Evolutionary conservation across 1,284 basidiomycete species (phyloP), one percentile per base, ranked within the genome.

Genomic region (Moniliella sp.): DNA sequence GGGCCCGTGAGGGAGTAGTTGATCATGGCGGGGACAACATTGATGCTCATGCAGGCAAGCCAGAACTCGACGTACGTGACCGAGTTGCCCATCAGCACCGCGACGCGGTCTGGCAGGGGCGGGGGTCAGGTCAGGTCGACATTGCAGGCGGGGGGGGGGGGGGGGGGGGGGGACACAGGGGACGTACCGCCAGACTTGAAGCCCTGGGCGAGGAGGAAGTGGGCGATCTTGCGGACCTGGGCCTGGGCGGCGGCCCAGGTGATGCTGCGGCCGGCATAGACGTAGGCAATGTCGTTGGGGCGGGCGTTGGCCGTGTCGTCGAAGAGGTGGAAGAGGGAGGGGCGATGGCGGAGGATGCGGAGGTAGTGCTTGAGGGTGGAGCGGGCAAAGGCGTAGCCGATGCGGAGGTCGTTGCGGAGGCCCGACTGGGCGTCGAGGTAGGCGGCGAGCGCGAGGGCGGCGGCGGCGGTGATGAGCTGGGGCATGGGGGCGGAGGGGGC

Each of bases 1-100:
- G 41, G 37, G 27, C 42, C 57, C 5, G 50, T 53, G 15, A 62
- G 40, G 30, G 50, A 50, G 42, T 49, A 51, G 45, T 62, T 62
- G 45, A 62, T 57, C 38, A 61, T 60, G 1, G 54, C 60, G 4
- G 60, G 58, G 3, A 52, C 31, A 14, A 48, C 41, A 27, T 55
- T 45, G 43, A 46, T 42, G 30, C 34, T 37, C 49, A 56, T 40
- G 36, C 48, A 55, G 0, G 48, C 52, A 15, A 50, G 40, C 45
- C 44, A 56, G 37, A 50, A 37, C 26, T 43, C 37, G 18, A 45
- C 14, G 31, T 48, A 51, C 15, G 44, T 39, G 5, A 46, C 45
- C 27, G 42, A 45, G 41, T 56, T 56, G 36, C 44, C 42, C 46
- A 55, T 47, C 31, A 50, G 40, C 32, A 56, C 33, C 32, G 48